Percentiles rank a stretch among this genome's conserved stretches.
These are phyloP conservation scores for Heracleum sosnowskyi DNA, from an alignment of 129 eudicot species.

Conservation along the genomic window DNA sequence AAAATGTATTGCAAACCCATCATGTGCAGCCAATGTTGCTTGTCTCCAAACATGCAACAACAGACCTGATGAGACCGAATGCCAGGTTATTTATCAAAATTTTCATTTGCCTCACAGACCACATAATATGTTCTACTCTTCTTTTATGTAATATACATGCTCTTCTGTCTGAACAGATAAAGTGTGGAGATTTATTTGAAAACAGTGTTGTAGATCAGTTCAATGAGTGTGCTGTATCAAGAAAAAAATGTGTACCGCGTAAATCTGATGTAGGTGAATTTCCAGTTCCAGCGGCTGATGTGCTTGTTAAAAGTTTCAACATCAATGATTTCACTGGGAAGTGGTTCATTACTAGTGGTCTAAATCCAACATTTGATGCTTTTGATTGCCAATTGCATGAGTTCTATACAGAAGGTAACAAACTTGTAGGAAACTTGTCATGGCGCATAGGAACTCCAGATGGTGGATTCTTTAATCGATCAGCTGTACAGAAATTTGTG, in stretches of 20 bases:
- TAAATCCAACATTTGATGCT: slow-evolving; percentile 82
- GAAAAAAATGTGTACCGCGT: slow-evolving; percentile 88
- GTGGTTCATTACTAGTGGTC: slow-evolving; percentile 85
- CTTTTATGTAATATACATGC: background rate
- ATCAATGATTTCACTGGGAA: slow-evolving; percentile 75
- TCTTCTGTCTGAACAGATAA: slow-evolving; percentile 48
- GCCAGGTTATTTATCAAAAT: slow-evolving; percentile 49
- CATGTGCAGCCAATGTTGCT: slow-evolving; percentile 96
- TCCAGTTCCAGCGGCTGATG: slow-evolving; percentile 65
- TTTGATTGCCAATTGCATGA: slow-evolving; percentile 87
- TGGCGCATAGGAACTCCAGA: slow-evolving; percentile 87
- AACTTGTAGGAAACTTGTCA: slow-evolving; percentile 66
- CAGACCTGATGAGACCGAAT: slow-evolving; percentile 94
- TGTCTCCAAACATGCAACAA: slow-evolving; percentile 93
- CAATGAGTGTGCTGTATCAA: slow-evolving; percentile 93
- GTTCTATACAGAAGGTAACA: slow-evolving; percentile 59
- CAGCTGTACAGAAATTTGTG: slow-evolving; percentile 75
- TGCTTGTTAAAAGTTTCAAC: slow-evolving; percentile 64
- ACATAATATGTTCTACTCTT: background rate
- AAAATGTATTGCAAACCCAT: slow-evolving; percentile 88
- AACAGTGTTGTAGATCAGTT: slow-evolving; percentile 89
- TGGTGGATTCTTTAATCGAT: slow-evolving; percentile 75
- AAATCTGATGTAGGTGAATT: slow-evolving; percentile 94
- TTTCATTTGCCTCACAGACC: background rate
- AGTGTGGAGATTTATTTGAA: slow-evolving; percentile 90